phyloP scores from a whole-genome alignment of 1,284 basidiomycete species.

The Leccinum fuscescens region DNA sequence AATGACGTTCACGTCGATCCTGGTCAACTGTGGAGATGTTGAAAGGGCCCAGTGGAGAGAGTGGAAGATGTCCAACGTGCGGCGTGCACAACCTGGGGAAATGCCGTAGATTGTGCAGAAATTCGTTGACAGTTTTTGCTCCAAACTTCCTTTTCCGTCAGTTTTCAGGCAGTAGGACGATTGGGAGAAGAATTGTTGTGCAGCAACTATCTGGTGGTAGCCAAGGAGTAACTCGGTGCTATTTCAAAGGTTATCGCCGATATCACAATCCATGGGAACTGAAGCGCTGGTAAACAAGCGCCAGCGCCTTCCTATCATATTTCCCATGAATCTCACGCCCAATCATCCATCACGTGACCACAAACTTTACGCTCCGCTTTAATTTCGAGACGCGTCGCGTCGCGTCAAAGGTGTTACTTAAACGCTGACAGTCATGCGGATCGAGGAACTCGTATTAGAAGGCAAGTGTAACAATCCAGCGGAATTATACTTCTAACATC shows the following conservation, averaged over 20 bases:
- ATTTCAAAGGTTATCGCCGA: neutral
- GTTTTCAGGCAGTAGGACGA: neutral
- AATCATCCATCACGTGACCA: slow-evolving; percentile 11
- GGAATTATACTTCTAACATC: slow-evolving; percentile 5
- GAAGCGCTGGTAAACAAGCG: slow-evolving; percentile 18
- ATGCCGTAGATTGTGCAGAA: slow-evolving; percentile 13
- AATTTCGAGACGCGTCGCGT: slow-evolving; percentile 32
- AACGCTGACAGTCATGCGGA: slow-evolving; percentile 53
- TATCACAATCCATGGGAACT: neutral
- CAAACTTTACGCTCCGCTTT: slow-evolving; percentile 24
- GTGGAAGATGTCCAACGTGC: neutral
- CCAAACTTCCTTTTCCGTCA: slow-evolving; percentile 24
- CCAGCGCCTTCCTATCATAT: neutral
- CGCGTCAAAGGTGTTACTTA: slow-evolving; percentile 18
- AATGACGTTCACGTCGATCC: neutral
- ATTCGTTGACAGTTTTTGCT: slow-evolving; percentile 15
- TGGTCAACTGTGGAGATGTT: neutral
- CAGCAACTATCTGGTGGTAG: neutral
- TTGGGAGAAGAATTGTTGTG: neutral
- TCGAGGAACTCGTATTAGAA: slow-evolving; percentile 80
- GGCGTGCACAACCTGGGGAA: neutral
- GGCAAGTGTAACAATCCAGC: slow-evolving; percentile 39
- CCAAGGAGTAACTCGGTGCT: neutral
- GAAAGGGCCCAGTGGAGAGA: neutral
- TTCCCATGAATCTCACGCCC: neutral